phyloP scores from a whole-genome alignment of 179 eudicot genomes.

The Heliamphora pulchella region DNA sequence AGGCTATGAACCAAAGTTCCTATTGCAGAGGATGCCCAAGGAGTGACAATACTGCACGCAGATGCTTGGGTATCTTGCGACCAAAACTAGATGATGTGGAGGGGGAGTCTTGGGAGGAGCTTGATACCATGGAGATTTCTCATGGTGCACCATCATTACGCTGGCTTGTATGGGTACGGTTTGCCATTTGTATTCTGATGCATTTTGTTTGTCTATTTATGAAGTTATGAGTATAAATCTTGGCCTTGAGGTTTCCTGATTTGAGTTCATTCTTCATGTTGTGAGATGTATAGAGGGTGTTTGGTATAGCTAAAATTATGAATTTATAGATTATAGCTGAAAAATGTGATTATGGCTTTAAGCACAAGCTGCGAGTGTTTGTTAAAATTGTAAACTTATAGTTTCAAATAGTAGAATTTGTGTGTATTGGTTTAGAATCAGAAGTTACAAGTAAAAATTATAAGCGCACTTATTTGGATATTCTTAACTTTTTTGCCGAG shows the following conservation, averaged over 20 bases:
- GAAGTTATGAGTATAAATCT: neutral
- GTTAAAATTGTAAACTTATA: no score
- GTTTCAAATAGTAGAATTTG: no score
- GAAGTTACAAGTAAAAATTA: no score
- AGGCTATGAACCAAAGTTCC: slow-evolving; percentile 41
- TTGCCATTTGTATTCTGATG: slow-evolving; percentile 12
- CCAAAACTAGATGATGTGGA: slow-evolving; percentile 52
- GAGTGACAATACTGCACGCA: slow-evolving; percentile 62
- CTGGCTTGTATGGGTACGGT: slow-evolving; percentile 91
- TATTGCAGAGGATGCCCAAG: slow-evolving; percentile 85
- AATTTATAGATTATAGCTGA: no score
- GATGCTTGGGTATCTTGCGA: slow-evolving; percentile 56
- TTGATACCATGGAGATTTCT: slow-evolving; percentile 53
- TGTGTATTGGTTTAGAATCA: no score
- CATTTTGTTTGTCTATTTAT: neutral
- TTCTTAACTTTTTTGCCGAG: no score
- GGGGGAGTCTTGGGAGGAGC: slow-evolving; percentile 97
- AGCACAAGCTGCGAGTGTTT: no score
- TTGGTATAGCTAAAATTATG: no score
- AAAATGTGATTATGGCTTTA: no score
- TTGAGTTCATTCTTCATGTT: neutral
- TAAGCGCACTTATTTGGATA: no score
- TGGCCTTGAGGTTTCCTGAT: neutral
- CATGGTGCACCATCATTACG: slow-evolving; percentile 62
- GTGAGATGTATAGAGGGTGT: neutral